Percentiles rank a stretch among this genome's conserved stretches.
Evolutionary conservation across 2,329 filamentous ascomycete species (phyloP).

Genomic region (Epichloe gansuensis): DNA sequence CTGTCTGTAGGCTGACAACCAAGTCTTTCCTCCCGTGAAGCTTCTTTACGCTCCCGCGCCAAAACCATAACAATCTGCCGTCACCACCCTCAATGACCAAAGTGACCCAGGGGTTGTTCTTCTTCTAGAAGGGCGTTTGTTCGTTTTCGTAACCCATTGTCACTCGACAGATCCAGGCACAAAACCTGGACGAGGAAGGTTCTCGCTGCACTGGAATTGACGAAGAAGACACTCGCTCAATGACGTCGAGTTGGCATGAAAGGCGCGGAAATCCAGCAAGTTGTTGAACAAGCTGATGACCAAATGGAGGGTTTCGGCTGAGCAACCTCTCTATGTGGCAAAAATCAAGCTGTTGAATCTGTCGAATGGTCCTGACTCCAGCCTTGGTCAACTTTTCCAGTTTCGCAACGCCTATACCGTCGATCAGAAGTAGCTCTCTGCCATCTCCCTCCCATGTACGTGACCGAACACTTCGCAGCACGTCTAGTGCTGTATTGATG

Average conservation of each 20-base stretch:
- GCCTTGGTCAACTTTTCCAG: conserved; percentile 61
- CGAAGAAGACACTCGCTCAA: conserved; percentile 9
- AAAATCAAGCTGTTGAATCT: conserved; percentile 54
- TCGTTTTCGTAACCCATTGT: conserved; percentile 62
- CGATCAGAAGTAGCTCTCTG: conserved; percentile 71
- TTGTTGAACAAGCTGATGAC: conserved; percentile 52
- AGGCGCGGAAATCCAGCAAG: conserved; percentile 58
- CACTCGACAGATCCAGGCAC: conserved; percentile 40
- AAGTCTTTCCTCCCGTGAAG: conserved; percentile 46
- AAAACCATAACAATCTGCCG: conserved; percentile 52
- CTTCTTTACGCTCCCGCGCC: conserved; percentile 49
- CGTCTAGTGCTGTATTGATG: conserved; percentile 57
- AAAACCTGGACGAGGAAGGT: conserved; percentile 1
- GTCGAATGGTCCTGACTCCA: conserved; percentile 59
- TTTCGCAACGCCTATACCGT: conserved; percentile 63
- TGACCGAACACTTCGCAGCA: conserved; percentile 65
- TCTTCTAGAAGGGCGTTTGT: conserved; percentile 47
- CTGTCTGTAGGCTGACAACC: conserved; percentile 45
- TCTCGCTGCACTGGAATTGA: background rate
- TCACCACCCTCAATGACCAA: conserved; percentile 54
- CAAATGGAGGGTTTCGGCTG: conserved; percentile 73
- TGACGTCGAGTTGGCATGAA: conserved; percentile 26
- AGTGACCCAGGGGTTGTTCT: conserved; percentile 55
- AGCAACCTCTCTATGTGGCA: conserved; percentile 65
- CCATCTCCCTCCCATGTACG: conserved; percentile 72